These are phyloP conservation scores for Dothiorella sarmentorum DNA, from an alignment of 2,329 filamentous ascomycete species.

Conservation along the genomic window DNA sequence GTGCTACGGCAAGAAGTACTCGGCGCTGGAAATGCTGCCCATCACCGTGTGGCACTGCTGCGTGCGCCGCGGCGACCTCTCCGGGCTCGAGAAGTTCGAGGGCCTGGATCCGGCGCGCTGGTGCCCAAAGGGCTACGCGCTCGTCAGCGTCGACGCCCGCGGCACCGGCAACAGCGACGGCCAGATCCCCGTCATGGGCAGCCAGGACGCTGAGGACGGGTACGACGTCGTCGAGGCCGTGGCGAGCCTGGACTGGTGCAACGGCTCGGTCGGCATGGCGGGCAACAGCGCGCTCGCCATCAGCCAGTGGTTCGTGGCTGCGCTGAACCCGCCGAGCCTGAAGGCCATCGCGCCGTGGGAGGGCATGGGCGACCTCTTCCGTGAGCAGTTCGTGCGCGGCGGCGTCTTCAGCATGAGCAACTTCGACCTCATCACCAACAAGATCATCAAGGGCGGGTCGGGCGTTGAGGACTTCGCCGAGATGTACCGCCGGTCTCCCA, in stretches of 20 bases:
- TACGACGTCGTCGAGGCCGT: conserved; percentile 46
- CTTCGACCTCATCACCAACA: conserved; percentile 42
- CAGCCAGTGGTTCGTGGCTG: conserved; percentile 44
- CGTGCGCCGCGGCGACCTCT: conserved; percentile 27
- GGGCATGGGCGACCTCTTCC: conserved; percentile 46
- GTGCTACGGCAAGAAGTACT: conserved; percentile 47
- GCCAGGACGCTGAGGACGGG: conserved; percentile 45
- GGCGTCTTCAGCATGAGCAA: conserved; percentile 35
- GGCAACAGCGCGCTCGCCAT: conserved; percentile 46
- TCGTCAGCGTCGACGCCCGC: conserved; percentile 34
- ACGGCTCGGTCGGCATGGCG: conserved; percentile 42
- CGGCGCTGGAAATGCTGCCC: conserved; percentile 37
- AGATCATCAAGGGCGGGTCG: conserved; percentile 34
- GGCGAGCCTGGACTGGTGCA: conserved; percentile 44
- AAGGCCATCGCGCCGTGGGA: conserved; percentile 49
- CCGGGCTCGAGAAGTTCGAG: conserved; percentile 43
- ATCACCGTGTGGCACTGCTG: conserved; percentile 41
- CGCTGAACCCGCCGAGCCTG: conserved; percentile 41
- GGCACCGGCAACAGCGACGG: conserved; percentile 36
- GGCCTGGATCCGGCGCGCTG: conserved; percentile 40
- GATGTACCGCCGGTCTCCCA: conserved; percentile 40
- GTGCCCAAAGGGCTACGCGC: conserved; percentile 33
- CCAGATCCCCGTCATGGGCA: conserved; percentile 38
- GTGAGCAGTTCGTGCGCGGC: conserved; percentile 46
- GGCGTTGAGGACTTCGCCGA: conserved; percentile 42